These are phyloP conservation scores for Yarrowia sp. DNA, from an alignment of 805 yeast genomes.

Conservation along the genomic window DNA sequence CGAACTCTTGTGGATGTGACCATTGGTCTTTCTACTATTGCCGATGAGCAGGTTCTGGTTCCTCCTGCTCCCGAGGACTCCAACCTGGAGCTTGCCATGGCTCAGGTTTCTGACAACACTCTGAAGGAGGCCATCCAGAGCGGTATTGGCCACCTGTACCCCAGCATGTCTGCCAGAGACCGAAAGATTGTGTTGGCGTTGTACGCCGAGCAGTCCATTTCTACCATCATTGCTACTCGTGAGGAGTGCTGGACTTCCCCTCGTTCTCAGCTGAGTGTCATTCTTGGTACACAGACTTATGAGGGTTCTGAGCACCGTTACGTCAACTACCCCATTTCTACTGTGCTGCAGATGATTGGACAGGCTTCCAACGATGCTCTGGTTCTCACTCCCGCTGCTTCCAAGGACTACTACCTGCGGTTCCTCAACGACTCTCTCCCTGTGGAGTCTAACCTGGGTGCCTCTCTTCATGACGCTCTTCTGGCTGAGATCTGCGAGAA, in stretches of 20 bases:
- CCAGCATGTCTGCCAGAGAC: constrained; percentile 58
- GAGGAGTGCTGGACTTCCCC: constrained; percentile 56
- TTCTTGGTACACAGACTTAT: constrained; percentile 67
- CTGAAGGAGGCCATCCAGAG: constrained; percentile 46
- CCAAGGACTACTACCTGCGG: constrained; percentile 62
- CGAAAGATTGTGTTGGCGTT: constrained; percentile 53
- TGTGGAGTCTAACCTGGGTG: constrained; percentile 70
- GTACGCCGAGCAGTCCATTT: constrained; percentile 50
- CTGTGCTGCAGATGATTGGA: constrained; percentile 40
- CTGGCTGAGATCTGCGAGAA: constrained; percentile 70
- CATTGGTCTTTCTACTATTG: constrained; percentile 44
- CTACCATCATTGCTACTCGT: constrained; percentile 58
- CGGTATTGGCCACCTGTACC: constrained; percentile 67
- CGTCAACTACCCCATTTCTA: constrained; percentile 64
- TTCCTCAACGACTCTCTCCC: constrained; percentile 77
- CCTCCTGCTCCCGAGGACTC: constrained; percentile 45
- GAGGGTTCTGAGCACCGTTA: constrained; percentile 74
- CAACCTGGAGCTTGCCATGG: constrained; percentile 45
- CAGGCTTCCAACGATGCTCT: constrained; percentile 42
- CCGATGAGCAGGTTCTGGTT: constrained; percentile 36
- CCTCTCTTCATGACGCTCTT: constrained; percentile 62
- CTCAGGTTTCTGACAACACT: constrained; percentile 48
- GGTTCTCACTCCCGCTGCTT: constrained; percentile 56
- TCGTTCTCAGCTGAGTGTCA: constrained; percentile 52
- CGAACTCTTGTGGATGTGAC: constrained; percentile 55